Evolutionary conservation across 305 asterid genomes (phyloP).

Genomic region (Lippia alba): DNA sequence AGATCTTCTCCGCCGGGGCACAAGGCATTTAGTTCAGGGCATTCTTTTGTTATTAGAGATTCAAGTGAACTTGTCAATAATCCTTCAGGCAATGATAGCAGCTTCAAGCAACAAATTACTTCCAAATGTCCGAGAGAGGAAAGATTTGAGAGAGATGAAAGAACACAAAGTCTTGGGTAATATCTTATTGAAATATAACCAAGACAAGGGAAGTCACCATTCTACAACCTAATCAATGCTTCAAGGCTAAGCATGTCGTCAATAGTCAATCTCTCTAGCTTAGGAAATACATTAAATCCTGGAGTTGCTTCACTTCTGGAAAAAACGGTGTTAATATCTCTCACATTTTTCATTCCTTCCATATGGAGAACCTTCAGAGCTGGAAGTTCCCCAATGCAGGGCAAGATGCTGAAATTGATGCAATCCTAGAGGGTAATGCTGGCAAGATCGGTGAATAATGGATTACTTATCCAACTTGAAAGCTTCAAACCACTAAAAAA

Average conservation of each 20-base stretch:
- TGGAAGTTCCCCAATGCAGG: conserved; percentile 45
- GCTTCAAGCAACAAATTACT: conserved; percentile 29
- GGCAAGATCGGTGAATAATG: conserved; percentile 38
- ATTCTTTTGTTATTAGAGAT: conserved; percentile 28
- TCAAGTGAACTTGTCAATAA: conserved; percentile 41
- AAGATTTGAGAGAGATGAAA: conserved; percentile 40
- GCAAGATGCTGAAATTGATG: conserved; percentile 41
- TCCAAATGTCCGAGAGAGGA: conserved; percentile 41
- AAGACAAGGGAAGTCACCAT: conserved; percentile 48
- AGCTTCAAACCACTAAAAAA: conserved; percentile 42
- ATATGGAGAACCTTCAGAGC: conserved; percentile 44
- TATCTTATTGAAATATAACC: conserved; percentile 34
- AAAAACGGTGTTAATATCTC: conserved; percentile 32
- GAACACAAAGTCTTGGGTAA: conserved; percentile 45
- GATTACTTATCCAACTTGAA: conserved; percentile 51
- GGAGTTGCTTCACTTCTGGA: conserved; percentile 27
- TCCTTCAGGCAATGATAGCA: conserved; percentile 40
- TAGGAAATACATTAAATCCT: conserved; percentile 36
- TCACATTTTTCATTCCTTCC: conserved; percentile 38
- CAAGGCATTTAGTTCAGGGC: conserved; percentile 39
- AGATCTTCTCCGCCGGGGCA: conserved; percentile 44
- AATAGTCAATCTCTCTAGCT: conserved; percentile 47
- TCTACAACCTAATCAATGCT: conserved; percentile 40
- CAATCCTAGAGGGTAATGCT: conserved; percentile 41
- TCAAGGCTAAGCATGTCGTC: conserved; percentile 47